A percentile compares a stretch with the other conserved stretches of the same genome.
Evolutionary conservation across 2,329 filamentous ascomycete genomes (phyloP).

Genomic region (Calycina herbarum): DNA sequence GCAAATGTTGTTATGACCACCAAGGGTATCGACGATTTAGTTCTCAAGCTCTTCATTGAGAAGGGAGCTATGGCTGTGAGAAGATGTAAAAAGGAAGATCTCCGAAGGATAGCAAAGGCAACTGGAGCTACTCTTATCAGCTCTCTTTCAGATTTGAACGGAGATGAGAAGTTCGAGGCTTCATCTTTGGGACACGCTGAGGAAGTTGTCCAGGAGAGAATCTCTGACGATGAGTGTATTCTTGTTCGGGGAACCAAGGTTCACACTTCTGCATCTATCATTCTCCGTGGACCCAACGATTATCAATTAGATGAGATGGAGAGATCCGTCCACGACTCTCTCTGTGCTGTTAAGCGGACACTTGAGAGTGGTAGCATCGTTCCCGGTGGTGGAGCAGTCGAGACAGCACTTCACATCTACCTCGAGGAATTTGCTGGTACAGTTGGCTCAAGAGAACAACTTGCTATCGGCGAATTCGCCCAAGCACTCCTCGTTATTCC

Average conservation of each 20-base stretch:
- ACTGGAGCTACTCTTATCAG: constrained; percentile 91
- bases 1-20: constrained; percentile 96
- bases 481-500: constrained; percentile 92
- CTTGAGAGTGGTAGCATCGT: constrained; percentile 96
- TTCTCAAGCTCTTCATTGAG: constrained; percentile 92
- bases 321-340: constrained; percentile 93
- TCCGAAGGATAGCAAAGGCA: constrained; percentile 92
- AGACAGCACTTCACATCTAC: constrained; percentile 99
- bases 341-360: constrained; percentile 95
- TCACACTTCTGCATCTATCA: constrained; percentile 91
- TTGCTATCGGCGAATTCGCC: constrained; percentile 96
- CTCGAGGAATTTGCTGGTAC: constrained; percentile 98
- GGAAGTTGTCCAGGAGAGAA: constrained; percentile 96
- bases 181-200: constrained; percentile 89
- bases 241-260: constrained; percentile 93
- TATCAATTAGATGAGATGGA: constrained; percentile 99
- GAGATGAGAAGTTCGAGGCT: constrained; percentile 93
- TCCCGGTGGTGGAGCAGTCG: constrained; percentile 91
- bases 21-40: constrained; percentile 97
- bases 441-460: constrained; percentile 93
- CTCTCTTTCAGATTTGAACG: constrained; percentile 93
- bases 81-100: constrained; percentile 97
- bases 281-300: constrained; percentile 93
- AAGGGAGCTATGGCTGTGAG: constrained; percentile 93
- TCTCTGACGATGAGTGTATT: constrained; percentile 98